phyloP scores from a whole-genome alignment of 805 yeast genomes.

The Monosporozyma yasuniensis region DNA sequence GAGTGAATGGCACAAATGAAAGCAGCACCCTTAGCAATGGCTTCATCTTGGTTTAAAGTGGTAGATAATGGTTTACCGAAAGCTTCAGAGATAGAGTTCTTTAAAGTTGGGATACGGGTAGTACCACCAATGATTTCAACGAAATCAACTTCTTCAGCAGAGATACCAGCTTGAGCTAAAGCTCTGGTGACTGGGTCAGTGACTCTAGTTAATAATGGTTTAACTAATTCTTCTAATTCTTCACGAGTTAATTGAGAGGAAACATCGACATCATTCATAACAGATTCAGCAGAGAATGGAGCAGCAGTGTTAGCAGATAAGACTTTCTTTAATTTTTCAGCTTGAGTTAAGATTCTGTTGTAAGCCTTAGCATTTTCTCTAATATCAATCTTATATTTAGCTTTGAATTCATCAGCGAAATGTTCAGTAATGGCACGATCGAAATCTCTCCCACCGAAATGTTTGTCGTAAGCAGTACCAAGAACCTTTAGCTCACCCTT shows the following conservation, averaged over 20 bases:
- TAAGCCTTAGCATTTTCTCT: slow-evolving; percentile 88
- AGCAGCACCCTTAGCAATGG: slow-evolving; percentile 98
- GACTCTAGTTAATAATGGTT: slow-evolving; percentile 72
- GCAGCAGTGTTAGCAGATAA: slow-evolving; percentile 92
- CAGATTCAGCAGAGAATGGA: slow-evolving; percentile 90
- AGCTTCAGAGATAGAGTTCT: slow-evolving; percentile 67
- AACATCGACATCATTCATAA: slow-evolving; percentile 95
- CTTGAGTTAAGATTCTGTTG: slow-evolving; percentile 82
- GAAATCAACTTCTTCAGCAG: slow-evolving; percentile 69
- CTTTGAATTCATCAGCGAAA: slow-evolving; percentile 86
- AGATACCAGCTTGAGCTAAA: slow-evolving; percentile 66
- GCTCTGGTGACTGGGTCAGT: slow-evolving; percentile 74
- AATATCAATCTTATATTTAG: slow-evolving; percentile 89
- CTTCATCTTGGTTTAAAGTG: slow-evolving; percentile 98
- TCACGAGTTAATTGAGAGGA: slow-evolving; percentile 82
- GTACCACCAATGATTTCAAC: slow-evolving; percentile 97
- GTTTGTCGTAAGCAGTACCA: slow-evolving; percentile 88
- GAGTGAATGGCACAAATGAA: slow-evolving; percentile 98
- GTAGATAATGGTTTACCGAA: slow-evolving; percentile 82
- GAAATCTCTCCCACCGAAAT: slow-evolving; percentile 97
- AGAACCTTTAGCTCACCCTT: slow-evolving; percentile 92
- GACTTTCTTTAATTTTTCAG: slow-evolving; percentile 92
- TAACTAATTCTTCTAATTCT: slow-evolving; percentile 81
- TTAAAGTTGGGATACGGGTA: slow-evolving; percentile 92
- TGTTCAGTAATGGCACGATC: slow-evolving; percentile 91